Evolutionary conservation across 768 basidiomycete species (phyloP), one percentile per base, ranked within the genome.

Genomic region (Boletus vermiculosoides): DNA sequence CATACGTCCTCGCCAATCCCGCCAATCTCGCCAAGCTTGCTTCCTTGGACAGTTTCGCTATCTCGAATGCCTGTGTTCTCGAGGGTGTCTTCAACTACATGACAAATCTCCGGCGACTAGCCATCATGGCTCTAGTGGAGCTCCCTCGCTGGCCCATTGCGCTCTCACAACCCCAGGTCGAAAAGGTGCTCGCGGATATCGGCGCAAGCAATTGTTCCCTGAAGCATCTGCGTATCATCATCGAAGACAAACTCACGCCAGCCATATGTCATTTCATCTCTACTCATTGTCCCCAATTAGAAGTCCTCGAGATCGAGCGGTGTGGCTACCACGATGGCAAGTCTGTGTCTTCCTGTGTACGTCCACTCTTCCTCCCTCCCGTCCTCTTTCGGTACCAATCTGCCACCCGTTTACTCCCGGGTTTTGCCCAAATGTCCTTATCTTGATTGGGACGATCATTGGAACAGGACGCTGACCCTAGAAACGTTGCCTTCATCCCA

Each of bases 241-340:
- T 73, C 56, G 72, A 73, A 57, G 72, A 73, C 64, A 74, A 74
- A 50, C 66, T 73, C 36, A 72, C 67, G 6, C 72, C 72, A 25
- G 25, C 49, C 41, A 61, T 73, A 45, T 74, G 73, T 51, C 59
- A 50, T 22, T 52, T 58, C 42, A 72, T 73, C n/a, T 25, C 73
- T 36, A 51, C 58, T 36, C 60, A 69, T 30, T 69, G 71, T 23
- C 73, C 73, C 16, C 66, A 66, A 36, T 57, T 73, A 20, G 73
- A 73, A 59, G 40, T 61, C 30, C 68, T 73, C 48, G 72, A 73
- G 41, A 73, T 73, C 7, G 72, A 73, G 54, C 66, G 70, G 46
- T 73, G 72, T 53, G 72, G 72, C 5, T 73, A 73, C 65, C 72
- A 73, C 58, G 72, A 73, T 59, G 72, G 72, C 45, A 74, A 73